Conservation (phyloP, 1,139 yeast genomes). For the Pneumocystis wakefieldiae region DNA sequence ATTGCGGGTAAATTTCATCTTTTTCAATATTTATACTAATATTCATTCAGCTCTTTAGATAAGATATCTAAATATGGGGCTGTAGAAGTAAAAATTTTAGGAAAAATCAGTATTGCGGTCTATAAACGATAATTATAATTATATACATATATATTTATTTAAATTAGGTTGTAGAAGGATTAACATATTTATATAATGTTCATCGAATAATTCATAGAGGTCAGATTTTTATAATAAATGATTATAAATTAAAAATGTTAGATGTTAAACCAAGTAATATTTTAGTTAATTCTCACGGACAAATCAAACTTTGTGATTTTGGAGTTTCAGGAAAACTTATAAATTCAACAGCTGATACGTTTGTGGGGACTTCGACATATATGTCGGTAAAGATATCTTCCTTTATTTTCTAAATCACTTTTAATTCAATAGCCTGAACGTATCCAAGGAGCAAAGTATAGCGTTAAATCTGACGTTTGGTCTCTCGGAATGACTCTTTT, state of each 20-base stretch:
- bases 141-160: not conserved
- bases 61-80: not conserved
- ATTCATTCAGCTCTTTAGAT: not conserved
- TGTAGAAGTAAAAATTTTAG: not conserved
- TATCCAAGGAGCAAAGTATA: constrained; percentile 51
- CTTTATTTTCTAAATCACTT: not conserved
- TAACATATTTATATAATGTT: constrained; percentile 67
- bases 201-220: constrained; percentile 82
- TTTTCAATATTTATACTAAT: constrained; percentile 27
- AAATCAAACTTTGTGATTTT: constrained; percentile 85
- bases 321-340: constrained; percentile 94
- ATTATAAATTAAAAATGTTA: not conserved
- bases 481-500: constrained; percentile 77
- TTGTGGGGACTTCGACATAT: constrained; percentile 94
- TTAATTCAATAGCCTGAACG: constrained; percentile 49
- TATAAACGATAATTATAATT: not conserved
- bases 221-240: constrained; percentile 17
- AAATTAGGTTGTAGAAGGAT: constrained; percentile 50
- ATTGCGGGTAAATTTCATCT: constrained; percentile 86
- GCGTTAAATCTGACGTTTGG: constrained; percentile 95
- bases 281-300: constrained; percentile 60
- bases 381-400: constrained; percentile 43
- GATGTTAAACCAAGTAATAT: constrained; percentile 97
- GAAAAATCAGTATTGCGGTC: not conserved
- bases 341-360: constrained; percentile 88